These are phyloP conservation scores for Wallacemonas sp. DNA, from an alignment of 208 protist species.

Conservation along the genomic window DNA sequence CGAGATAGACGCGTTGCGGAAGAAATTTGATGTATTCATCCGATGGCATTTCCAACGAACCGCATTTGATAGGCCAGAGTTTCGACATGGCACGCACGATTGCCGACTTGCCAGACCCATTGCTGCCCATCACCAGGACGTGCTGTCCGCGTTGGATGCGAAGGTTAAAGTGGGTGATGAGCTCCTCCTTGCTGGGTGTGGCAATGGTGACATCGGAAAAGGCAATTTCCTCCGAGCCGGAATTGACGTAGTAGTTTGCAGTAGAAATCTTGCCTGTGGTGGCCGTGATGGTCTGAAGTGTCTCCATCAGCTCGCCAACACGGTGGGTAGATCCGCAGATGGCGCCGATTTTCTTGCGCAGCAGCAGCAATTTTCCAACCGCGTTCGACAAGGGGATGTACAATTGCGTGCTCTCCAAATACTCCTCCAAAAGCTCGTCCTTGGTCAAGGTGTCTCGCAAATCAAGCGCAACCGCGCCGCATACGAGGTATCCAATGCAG, in stretches of 20 bases:
- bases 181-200: slow-evolving; percentile 38
- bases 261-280: slow-evolving; percentile 23
- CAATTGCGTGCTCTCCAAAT: slow-evolving; percentile 67
- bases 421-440: slow-evolving; percentile 64
- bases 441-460: slow-evolving; percentile 32
- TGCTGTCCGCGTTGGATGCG: slow-evolving; percentile 50
- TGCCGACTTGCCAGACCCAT: slow-evolving; percentile 91
- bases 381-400: slow-evolving; percentile 76
- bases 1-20: slow-evolving; percentile 83
- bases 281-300: slow-evolving; percentile 37
- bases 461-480: slow-evolving; percentile 53
- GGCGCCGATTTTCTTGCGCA: slow-evolving; percentile 76
- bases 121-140: slow-evolving; percentile 86
- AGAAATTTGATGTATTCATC: slow-evolving; percentile 52
- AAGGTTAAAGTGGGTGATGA: slow-evolving; percentile 69
- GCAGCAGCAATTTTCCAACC: slow-evolving; percentile 73
- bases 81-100: slow-evolving; percentile 68
- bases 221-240: slow-evolving; percentile 36
- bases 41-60: slow-evolving; percentile 46
- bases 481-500: slow-evolving; percentile 73
- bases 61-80: slow-evolving; percentile 72
- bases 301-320: slow-evolving; percentile 81
- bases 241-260: slow-evolving; percentile 14
- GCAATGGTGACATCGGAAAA: slow-evolving; percentile 62
- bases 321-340: slow-evolving; percentile 77